These are phyloP conservation scores for Kuraishia piskuri DNA, from an alignment of 805 yeast genomes.

Conservation along the genomic window DNA sequence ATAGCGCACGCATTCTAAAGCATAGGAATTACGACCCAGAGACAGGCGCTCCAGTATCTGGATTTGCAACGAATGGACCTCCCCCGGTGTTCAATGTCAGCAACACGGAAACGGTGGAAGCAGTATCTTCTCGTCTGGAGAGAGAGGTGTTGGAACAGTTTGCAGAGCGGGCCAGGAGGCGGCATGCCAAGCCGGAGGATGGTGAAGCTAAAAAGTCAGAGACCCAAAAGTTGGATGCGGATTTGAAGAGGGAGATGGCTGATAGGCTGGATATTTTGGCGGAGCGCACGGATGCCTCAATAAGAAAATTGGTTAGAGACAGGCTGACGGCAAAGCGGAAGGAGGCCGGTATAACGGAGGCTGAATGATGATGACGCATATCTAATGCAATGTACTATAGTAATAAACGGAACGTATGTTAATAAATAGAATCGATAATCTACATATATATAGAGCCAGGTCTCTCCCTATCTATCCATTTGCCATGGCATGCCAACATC, in stretches of 20 bases:
- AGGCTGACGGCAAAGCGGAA: conserved; percentile 9
- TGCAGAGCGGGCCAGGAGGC: conserved; percentile 3
- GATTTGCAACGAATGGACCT: conserved; percentile 12
- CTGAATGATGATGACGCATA: neutral
- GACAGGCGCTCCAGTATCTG: conserved; percentile 8
- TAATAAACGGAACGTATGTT: neutral
- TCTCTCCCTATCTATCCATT: neutral
- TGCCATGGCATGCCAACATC: neutral
- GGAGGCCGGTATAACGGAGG: neutral
- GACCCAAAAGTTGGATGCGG: conserved; percentile 31
- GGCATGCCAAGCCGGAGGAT: conserved; percentile 14
- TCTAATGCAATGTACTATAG: neutral
- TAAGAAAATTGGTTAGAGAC: conserved; percentile 29
- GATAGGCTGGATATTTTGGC: conserved; percentile 28
- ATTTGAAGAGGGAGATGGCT: conserved; percentile 28
- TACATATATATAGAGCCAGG: neutral
- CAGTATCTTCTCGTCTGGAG: conserved; percentile 20
- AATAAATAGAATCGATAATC: neutral
- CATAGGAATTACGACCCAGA: conserved; percentile 15
- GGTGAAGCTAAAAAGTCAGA: neutral
- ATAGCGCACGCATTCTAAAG: neutral
- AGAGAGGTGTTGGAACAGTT: conserved; percentile 17
- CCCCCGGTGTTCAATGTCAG: conserved; percentile 4
- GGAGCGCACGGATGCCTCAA: conserved; percentile 32
- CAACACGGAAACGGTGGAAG: conserved; percentile 27